Evolutionary conservation across 2,329 filamentous ascomycete genomes (phyloP).

Genomic region (Epichloe sylvatica): DNA sequence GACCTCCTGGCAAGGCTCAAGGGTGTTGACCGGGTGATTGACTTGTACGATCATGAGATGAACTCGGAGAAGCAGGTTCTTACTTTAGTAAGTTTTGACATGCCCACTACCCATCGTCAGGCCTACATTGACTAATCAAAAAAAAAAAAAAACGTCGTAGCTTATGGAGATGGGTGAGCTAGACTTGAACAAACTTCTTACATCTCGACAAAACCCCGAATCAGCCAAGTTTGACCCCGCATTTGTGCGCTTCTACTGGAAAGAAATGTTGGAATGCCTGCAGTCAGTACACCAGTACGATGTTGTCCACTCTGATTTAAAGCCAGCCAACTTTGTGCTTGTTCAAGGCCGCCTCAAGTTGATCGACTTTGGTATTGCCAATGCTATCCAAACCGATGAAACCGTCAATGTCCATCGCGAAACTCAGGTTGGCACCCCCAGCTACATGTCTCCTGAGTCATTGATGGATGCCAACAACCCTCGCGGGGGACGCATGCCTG

Average conservation of each 20-base stretch:
- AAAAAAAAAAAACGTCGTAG: conserved; percentile 24
- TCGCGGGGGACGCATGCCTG: conserved; percentile 30
- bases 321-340: conserved; percentile 92
- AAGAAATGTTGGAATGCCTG: conserved; percentile 96
- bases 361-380: conserved; percentile 97
- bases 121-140: background rate
- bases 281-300: conserved; percentile 77
- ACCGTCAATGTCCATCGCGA: conserved; percentile 97
- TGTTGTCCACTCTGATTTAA: conserved; percentile 92
- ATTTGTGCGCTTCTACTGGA: conserved; percentile 97
- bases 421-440: conserved; percentile 81
- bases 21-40: conserved; percentile 79
- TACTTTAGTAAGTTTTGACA: conserved; percentile 51
- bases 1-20: conserved; percentile 72
- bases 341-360: conserved; percentile 84
- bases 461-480: conserved; percentile 72
- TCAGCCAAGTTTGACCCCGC: conserved; percentile 69
- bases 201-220: conserved; percentile 55
- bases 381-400: conserved; percentile 88
- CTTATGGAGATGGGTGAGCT: conserved; percentile 97
- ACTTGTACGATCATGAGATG: conserved; percentile 82
- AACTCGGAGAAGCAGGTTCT: conserved; percentile 84
- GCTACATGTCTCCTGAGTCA: conserved; percentile 96
- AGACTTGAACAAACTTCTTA: conserved; percentile 77
- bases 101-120: background rate